phyloP scores from a whole-genome alignment of 2,329 filamentous ascomycete genomes.

The Trichoderma arundinaceum region DNA sequence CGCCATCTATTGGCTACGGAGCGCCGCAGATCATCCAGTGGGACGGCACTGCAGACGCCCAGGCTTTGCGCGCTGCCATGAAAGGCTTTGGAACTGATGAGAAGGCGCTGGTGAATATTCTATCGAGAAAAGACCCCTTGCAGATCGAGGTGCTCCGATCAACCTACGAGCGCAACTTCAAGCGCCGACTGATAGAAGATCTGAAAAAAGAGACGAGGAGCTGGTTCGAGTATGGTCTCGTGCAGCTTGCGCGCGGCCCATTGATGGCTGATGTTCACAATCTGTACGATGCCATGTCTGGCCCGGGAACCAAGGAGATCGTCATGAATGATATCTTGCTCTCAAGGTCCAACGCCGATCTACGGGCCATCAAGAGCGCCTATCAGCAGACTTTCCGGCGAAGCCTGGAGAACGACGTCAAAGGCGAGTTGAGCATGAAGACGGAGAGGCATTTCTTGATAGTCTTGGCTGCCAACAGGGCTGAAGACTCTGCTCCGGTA shows the following conservation, averaged over 20 bases:
- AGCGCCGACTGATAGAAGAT: constrained; percentile 74
- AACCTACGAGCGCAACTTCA: constrained; percentile 68
- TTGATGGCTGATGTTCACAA: constrained; percentile 75
- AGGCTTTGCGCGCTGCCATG: constrained; percentile 80
- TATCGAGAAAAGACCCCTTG: constrained; percentile 76
- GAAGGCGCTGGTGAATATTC: constrained; percentile 70
- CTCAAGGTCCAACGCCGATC: constrained; percentile 81
- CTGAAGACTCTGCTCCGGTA: constrained; percentile 78
- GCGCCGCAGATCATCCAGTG: constrained; percentile 70
- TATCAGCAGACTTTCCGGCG: constrained; percentile 73
- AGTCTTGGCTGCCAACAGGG: constrained; percentile 73
- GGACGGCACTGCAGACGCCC: constrained; percentile 72
- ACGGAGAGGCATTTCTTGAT: constrained; percentile 86
- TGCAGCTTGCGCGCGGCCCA: constrained; percentile 79
- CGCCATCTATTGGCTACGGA: constrained; percentile 76
- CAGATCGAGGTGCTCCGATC: constrained; percentile 73
- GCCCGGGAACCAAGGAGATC: constrained; percentile 83
- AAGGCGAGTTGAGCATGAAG: constrained; percentile 81
- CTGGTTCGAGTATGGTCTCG: constrained; percentile 75
- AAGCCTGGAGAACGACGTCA: constrained; percentile 73
- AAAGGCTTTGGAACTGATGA: constrained; percentile 94
- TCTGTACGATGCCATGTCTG: constrained; percentile 74
- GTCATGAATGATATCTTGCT: constrained; percentile 87
- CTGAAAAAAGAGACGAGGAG: constrained; percentile 77
- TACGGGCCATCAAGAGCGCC: constrained; percentile 80